These are phyloP conservation scores for Podospora pseudoanserina DNA, from an alignment of 495 filamentous ascomycete species.

Conservation along the genomic window DNA sequence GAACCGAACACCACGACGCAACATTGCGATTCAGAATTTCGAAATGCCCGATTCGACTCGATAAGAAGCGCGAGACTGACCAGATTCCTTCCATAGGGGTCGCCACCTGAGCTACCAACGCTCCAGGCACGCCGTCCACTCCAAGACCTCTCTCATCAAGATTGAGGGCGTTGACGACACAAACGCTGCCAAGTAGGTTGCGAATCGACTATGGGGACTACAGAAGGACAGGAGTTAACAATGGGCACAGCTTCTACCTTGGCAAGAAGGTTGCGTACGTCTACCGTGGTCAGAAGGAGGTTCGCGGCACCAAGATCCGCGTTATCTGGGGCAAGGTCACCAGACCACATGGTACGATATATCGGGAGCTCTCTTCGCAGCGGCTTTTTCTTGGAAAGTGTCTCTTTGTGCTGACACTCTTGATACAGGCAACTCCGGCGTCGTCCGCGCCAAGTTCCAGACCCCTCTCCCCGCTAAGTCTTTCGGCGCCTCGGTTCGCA, in stretches of 20 bases:
- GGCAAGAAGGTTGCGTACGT: slow-evolving; percentile 98
- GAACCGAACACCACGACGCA: slow-evolving; percentile 8
- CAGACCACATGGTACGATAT: slow-evolving; percentile 76
- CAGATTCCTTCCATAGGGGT: slow-evolving; percentile 55
- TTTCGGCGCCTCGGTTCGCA: slow-evolving; percentile 93
- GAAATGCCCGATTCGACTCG: slow-evolving; percentile 3
- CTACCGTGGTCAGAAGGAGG: slow-evolving; percentile 87
- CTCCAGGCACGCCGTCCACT: slow-evolving; percentile 77
- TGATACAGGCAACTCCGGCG: slow-evolving; percentile 80
- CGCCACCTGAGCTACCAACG: slow-evolving; percentile 94
- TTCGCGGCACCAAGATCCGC: slow-evolving; percentile 93
- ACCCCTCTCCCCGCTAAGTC: slow-evolving; percentile 89
- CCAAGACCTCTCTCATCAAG: slow-evolving; percentile 85
- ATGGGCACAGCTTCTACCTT: slow-evolving; percentile 65
- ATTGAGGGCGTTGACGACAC: slow-evolving; percentile 93
- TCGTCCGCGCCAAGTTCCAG: slow-evolving; percentile 94
- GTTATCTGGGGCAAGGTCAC: slow-evolving; percentile 99
- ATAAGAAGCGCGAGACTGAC: slow-evolving; percentile 30
- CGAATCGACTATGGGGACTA: background rate
- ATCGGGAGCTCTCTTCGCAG: background rate
- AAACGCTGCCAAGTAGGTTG: slow-evolving; percentile 74
- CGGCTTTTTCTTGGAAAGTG: slow-evolving; percentile 1
- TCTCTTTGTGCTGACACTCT: slow-evolving; percentile 11
- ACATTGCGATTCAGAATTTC: slow-evolving; percentile 6
- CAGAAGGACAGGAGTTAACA: slow-evolving; percentile 26